Evolutionary conservation across 345 rosid species (phyloP), one percentile per base, ranked within the genome.

Genomic region (Theobroma cacao): DNA sequence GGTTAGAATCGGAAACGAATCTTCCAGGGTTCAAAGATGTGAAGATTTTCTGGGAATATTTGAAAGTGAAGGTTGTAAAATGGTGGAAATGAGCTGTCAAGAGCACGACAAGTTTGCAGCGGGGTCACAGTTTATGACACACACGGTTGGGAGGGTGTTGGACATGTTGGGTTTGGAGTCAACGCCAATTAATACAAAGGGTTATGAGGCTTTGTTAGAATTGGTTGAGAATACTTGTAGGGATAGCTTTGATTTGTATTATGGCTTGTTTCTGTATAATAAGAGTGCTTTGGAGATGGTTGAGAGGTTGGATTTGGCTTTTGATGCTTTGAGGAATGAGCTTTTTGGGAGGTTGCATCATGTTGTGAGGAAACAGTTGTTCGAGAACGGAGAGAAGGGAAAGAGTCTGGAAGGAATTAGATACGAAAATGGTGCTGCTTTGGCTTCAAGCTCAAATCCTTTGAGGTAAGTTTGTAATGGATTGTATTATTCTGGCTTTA

Each of bases 211-310:
- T 70, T 48, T 90, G 83, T 76, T 90, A 72, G 81, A 82, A 62
- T 80, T 90, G 80, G 91, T 88, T 11, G 88, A 83, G 78, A 87
- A 84, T 58, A 87, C 90, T 3, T 75, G 82, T 3, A 80, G 83
- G 40, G 97, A 94, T 85, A 92, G 97, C 73, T 92, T 92, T 48
- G 95, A 94, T 87, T 75, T 92, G 86, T 92, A 87, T 75, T 92
- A 90, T 66, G 98, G 95, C 31, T 80, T 94, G 87, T 94, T 92
- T 78, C 43, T 91, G 86, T 89, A 87, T 56, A 94, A 94, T 5
- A 80, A 77, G 68, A 89, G 85, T 72, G 88, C 95, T 0, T 69
- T 92, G 68, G 92, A 91, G 86, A 84, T 86, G 90, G 28, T 94
- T 70, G 93, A 92, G 85, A 91, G 77, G 85, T 77, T 92, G 84